phyloP scores from a whole-genome alignment of 495 filamentous ascomycete species.

The Poronia punctata region DNA sequence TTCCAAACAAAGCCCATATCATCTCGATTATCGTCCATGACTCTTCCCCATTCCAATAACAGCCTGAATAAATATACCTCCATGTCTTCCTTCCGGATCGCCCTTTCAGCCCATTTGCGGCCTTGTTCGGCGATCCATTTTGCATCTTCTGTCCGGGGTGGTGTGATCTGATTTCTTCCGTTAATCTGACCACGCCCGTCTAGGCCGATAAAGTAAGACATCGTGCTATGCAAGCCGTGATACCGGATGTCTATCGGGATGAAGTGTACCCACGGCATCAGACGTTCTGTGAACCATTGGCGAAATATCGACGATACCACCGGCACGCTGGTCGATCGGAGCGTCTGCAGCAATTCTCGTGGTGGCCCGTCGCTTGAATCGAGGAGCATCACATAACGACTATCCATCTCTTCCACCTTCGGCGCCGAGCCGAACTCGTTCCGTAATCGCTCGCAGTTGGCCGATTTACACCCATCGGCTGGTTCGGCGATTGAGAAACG shows the following conservation, averaged over 20 bases:
- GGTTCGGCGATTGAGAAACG: conserved; percentile 39
- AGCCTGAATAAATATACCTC: conserved; percentile 76
- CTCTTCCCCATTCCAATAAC: conserved; percentile 65
- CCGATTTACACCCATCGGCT: conserved; percentile 40
- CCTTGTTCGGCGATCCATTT: conserved; percentile 62
- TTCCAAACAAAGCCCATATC: conserved; percentile 43
- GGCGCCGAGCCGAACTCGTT: conserved; percentile 50
- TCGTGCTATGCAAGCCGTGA: conserved; percentile 56
- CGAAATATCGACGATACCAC: conserved; percentile 61
- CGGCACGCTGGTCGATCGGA: conserved; percentile 57
- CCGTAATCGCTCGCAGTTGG: conserved; percentile 45
- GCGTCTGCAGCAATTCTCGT: conserved; percentile 51
- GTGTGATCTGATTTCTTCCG: conserved; percentile 38
- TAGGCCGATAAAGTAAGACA: conserved; percentile 54
- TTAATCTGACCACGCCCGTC: conserved; percentile 32
- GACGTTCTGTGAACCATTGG: conserved; percentile 66
- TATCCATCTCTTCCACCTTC: conserved; percentile 17
- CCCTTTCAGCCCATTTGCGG: conserved; percentile 55
- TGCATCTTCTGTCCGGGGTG: conserved; percentile 29
- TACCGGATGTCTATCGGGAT: conserved; percentile 66
- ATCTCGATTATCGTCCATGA: conserved; percentile 57
- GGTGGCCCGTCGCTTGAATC: conserved; percentile 67
- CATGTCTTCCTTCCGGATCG: conserved; percentile 72
- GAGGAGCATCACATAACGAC: conserved; percentile 55
- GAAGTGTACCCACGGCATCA: conserved; percentile 71